phyloP scores from a whole-genome alignment of 768 basidiomycete genomes.

The Leccinum arenicola region DNA sequence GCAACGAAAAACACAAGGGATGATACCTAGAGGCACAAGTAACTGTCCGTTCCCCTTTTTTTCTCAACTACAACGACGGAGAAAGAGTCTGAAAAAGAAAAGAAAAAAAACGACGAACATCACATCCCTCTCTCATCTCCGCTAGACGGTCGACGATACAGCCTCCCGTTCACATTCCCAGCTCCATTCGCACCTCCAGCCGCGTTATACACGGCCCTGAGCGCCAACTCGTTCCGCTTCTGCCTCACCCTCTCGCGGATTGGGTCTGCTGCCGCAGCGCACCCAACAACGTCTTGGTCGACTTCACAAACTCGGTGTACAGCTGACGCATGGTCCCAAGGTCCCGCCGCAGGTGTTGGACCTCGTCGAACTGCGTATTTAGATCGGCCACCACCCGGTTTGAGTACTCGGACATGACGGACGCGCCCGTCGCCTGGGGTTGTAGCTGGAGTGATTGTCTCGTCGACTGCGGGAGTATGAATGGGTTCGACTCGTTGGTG shows the following conservation, averaged over 20 bases:
- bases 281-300: constrained; percentile 82
- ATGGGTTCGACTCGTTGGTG: constrained; percentile 33
- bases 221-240: constrained; percentile 75
- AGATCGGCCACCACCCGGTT: constrained; percentile 75
- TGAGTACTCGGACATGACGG: constrained; percentile 68
- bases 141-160: constrained; percentile 9
- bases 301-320: constrained; percentile 71
- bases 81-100: neutral
- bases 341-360: constrained; percentile 90
- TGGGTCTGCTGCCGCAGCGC: constrained; percentile 80
- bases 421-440: constrained; percentile 75
- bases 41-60: too few species aligned
- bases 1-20: neutral
- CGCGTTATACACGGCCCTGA: constrained; percentile 83
- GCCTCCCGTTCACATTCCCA: constrained; percentile 3
- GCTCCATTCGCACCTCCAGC: constrained; percentile 10
- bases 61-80: too few species aligned
- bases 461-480: constrained; percentile 59
- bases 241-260: constrained; percentile 90
- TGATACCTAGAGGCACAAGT: neutral
- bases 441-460: constrained; percentile 57
- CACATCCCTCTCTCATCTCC: too few species aligned
- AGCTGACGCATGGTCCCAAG: constrained; percentile 92
- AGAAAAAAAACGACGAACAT: neutral
- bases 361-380: constrained; percentile 91